A percentile compares a stretch with the other conserved stretches of the same genome.
Conservation (phyloP, 306 rosid species). For the Castanopsis chinensis region DNA sequence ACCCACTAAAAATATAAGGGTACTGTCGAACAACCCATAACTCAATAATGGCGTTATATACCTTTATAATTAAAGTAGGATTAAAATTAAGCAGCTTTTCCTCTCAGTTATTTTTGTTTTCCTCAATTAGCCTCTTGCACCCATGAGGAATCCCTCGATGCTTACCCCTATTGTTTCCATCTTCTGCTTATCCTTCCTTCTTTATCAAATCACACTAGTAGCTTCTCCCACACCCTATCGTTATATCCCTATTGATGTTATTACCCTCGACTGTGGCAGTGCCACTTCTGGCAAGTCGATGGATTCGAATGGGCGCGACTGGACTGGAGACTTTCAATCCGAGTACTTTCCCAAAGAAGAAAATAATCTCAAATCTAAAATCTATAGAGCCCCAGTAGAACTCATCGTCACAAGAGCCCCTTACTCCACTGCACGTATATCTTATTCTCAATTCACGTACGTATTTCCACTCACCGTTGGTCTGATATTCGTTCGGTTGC, state of each 20-base stretch:
- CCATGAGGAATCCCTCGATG: neutral
- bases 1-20: no score
- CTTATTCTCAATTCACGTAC: neutral
- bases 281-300: no score
- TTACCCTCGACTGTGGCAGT: neutral
- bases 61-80: no score
- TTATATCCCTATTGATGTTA: neutral
- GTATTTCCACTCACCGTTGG: neutral
- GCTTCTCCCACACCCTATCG: neutral
- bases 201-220: neutral
- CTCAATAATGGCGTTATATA: no score
- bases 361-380: neutral
- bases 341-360: neutral
- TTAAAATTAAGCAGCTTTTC: no score
- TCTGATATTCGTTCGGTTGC: neutral
- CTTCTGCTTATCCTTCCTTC: neutral
- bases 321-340: neutral
- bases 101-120: no score
- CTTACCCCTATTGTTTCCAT: neutral
- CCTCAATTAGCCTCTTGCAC: neutral
- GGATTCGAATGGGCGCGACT: neutral
- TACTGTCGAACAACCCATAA: no score
- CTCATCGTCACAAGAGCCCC: rapidly evolving
- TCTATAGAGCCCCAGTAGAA: neutral
- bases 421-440: neutral